Evolutionary conservation across 2,329 filamentous ascomycete genomes (phyloP).

Genomic region (Xylaria polymorpha): DNA sequence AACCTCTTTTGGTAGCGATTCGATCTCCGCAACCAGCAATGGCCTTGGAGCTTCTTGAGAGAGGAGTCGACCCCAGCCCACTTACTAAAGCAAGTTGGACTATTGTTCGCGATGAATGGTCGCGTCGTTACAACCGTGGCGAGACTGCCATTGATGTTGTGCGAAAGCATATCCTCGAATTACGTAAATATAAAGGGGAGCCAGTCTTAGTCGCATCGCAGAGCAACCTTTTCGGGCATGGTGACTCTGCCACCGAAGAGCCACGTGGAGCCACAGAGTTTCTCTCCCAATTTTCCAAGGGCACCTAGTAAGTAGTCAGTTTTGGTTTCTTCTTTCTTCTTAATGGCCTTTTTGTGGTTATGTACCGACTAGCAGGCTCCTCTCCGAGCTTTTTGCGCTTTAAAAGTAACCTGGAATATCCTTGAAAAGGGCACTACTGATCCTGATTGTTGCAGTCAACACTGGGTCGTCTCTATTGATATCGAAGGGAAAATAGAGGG

Average conservation of each 20-base stretch:
- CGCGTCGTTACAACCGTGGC: slow-evolving; percentile 53
- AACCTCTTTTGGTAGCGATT: slow-evolving; percentile 75
- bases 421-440: slow-evolving; percentile 6
- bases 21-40: slow-evolving; percentile 60
- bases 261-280: slow-evolving; percentile 61
- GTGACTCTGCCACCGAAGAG: slow-evolving; percentile 43
- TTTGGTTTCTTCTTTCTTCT: background rate
- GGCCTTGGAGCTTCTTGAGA: slow-evolving; percentile 68
- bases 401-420: background rate
- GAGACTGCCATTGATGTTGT: slow-evolving; percentile 71
- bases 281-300: slow-evolving; percentile 60
- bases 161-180: slow-evolving; percentile 59
- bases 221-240: slow-evolving; percentile 37
- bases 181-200: slow-evolving; percentile 60
- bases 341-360: background rate
- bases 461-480: slow-evolving; percentile 62
- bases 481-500: slow-evolving; percentile 50
- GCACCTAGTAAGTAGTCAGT: slow-evolving; percentile 61
- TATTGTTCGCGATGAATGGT: slow-evolving; percentile 51
- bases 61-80: slow-evolving; percentile 73
- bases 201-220: slow-evolving; percentile 39
- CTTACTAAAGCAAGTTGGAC: slow-evolving; percentile 58
- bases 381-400: background rate
- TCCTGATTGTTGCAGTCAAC: slow-evolving; percentile 48
- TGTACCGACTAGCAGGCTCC: background rate